phyloP scores from a whole-genome alignment of 495 filamentous ascomycete genomes.

The Annulohypoxylon bovei region DNA sequence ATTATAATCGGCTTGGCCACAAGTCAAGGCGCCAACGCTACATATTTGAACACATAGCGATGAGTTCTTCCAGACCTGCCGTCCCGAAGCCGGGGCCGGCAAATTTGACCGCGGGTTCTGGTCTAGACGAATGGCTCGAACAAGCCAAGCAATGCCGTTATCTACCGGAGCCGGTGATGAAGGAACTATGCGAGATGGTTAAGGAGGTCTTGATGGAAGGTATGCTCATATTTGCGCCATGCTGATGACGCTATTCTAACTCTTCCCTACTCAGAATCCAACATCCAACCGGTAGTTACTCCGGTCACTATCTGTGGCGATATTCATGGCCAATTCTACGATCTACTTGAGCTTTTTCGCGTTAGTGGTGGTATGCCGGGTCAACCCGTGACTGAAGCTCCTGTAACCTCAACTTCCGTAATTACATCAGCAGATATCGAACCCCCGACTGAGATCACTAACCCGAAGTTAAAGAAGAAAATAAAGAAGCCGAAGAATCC shows the following conservation, averaged over 20 bases:
- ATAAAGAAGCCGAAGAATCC: slow-evolving; percentile 64
- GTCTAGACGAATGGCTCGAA: slow-evolving; percentile 95
- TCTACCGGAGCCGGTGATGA: slow-evolving; percentile 94
- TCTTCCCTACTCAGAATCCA: slow-evolving; percentile 76
- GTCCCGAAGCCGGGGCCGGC: slow-evolving; percentile 92
- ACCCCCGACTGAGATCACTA: slow-evolving; percentile 84
- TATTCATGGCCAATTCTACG: slow-evolving; percentile 99
- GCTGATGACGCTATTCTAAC: neutral
- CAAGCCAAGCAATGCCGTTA: slow-evolving; percentile 97
- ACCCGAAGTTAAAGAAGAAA: slow-evolving; percentile 83
- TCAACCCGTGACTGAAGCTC: slow-evolving; percentile 71
- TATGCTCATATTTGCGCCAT: slow-evolving; percentile 49
- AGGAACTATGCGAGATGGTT: slow-evolving; percentile 96
- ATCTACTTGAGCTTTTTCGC: slow-evolving; percentile 94
- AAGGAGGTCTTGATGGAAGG: slow-evolving; percentile 99
- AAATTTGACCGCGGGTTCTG: slow-evolving; percentile 79
- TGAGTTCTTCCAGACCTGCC: slow-evolving; percentile 39
- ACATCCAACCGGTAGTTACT: slow-evolving; percentile 94
- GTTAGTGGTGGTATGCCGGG: slow-evolving; percentile 96
- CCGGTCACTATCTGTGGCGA: slow-evolving; percentile 99
- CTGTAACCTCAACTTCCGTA: slow-evolving; percentile 69
- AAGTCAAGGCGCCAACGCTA: neutral
- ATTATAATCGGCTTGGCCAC: neutral
- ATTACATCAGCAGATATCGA: slow-evolving; percentile 89
- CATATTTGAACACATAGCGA: slow-evolving; percentile 10